Base-by-base conservation (phyloP, 2,329 filamentous ascomycete genomes). In the Ceratocystis albifundus region DNA sequence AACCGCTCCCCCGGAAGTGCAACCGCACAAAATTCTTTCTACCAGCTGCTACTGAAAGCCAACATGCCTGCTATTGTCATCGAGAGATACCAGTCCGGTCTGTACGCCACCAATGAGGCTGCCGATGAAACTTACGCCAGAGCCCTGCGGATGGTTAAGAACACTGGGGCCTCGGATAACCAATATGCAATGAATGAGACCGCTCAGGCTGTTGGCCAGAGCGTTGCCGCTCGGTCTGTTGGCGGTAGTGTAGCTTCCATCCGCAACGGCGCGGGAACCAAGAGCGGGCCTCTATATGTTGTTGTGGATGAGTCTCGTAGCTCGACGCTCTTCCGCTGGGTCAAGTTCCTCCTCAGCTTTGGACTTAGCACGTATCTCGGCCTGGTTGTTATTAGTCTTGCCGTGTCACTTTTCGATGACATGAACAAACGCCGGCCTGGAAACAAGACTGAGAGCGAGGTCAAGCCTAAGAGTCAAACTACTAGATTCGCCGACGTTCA, bases 31-130 rank as follows among this genome's bases (percentile, higher is more conserved):
- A 94, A 93, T 74, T 88, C 89, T 17, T 96, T 99, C 75, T 99
- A 99, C 74, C 88, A 93, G 74, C 87, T 92, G 59, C 83, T 99
- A 15, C 81, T 96, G 66, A 88, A 89, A 73, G 91, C 93, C 64
- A 94, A 95, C 72, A 92, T 96, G 88, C 90, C 93, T 20, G 88
- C 91, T 64, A 96, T 99, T 69, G 80, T 99, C 66, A 83, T 96
- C 68, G 91, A 97, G 76, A 83, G 94, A 72, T 94, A 96, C 75
- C 86, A 91, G 73, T 91, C 88, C 17, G 89, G 89, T 69, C 85
- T 88, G 66, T 99, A 92, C 74, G 92, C 92, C 10, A 85, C 84
- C 22, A 96, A 93, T 74, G 75, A 85, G 17, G 83, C 84, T 12
- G 88, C 88, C n/a, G 89, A 95, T 67, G 82, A 87, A 61, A 83